Base-by-base conservation (phyloP, 148 eudicot species). In the Rhododendron vialii region DNA sequence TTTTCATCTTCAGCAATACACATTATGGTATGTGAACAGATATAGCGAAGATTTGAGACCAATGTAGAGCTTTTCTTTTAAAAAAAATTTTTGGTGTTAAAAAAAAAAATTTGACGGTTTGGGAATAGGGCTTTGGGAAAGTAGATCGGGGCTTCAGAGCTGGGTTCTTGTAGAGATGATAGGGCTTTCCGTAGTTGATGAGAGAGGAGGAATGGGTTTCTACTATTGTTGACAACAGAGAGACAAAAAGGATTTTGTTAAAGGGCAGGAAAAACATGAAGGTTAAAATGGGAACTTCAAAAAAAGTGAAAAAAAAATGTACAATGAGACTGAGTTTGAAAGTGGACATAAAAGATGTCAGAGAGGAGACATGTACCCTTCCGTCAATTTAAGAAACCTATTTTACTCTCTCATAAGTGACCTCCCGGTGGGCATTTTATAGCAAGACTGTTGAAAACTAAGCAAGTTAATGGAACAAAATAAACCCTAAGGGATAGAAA, bases 311-410 rank as follows among this genome's bases (percentile, higher is more conserved):
- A 9, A 10, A 12, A 63, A 7, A 65, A 20, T 1, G 33, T n/a
- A 65, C 10, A 65, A 65, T 22, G 28, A 65, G 33, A 65, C 73
- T 89, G 22, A 55, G 20, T 88, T 84, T 30, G 30, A 28, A 71
- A 12, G 36, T 71, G 36, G 33, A 71, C 35, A 12, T 28, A 71
- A 71, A 71, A 71, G 38, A 55, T 55, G 61, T 55, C 61, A 55
- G 22, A 17, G 20, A 2, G 17, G 61, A 17, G 61, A 55, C 24
- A 55, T 18, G 61, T 17, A 24, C 57, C 57, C 57, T 53, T 53
- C 57, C 1, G 5, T 53, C 57, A 53, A 53, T 53, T 53, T 13
- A 3, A 53, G 57, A 14, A 53, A 53, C 59, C 13, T 53, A 53
- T 14, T 53, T 53, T 53, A 53, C 59, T 15, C 59, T 53, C 59